These are phyloP conservation scores for Agarophyton chilense DNA, from an alignment of 23 red algal genomes.

Conservation along the genomic window DNA sequence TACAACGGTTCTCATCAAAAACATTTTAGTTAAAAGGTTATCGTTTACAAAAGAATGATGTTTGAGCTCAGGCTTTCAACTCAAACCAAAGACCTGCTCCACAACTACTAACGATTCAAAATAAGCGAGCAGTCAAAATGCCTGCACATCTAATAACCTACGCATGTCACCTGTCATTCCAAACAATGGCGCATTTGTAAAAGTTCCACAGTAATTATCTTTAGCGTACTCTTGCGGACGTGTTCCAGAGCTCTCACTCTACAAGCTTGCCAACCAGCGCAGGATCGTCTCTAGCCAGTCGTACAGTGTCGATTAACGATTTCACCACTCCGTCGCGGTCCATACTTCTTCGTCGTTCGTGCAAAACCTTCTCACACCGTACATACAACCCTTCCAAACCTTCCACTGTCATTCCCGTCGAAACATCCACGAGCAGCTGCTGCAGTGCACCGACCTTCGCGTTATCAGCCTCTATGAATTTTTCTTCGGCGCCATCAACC, in stretches of 20 bases:
- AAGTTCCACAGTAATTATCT: constrained; percentile 1
- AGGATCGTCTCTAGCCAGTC: constrained; percentile 50
- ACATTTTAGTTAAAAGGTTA: not conserved
- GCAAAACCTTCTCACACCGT: constrained; percentile 49
- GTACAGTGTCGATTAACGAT: constrained; percentile 31
- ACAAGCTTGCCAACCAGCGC: constrained; percentile 59
- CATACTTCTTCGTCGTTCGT: constrained; percentile 45
- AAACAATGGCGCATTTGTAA: constrained; percentile 35
- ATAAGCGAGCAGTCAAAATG: constrained; percentile 28
- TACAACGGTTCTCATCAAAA: not conserved
- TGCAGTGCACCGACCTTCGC: constrained; percentile 15
- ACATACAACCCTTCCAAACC: constrained; percentile 61
- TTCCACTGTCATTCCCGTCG: constrained; percentile 62
- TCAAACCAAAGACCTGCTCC: not conserved
- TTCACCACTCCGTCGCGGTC: constrained; percentile 42
- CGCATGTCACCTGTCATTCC: constrained; percentile 1
- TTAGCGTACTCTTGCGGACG: not conserved
- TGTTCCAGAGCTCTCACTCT: constrained; percentile 25
- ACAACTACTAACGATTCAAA: constrained; percentile 17
- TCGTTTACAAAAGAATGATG: not conserved
- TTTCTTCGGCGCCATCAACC: constrained; percentile 10
- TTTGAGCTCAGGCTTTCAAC: not conserved
- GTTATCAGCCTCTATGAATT: constrained; percentile 2
- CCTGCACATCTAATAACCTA: not conserved
- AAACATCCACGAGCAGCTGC: constrained; percentile 48